A percentile compares a stretch with the other conserved stretches of the same genome.
These are phyloP conservation scores for Xerocomus brunneocitrinus DNA, from an alignment of 768 basidiomycete genomes.

Conservation along the genomic window DNA sequence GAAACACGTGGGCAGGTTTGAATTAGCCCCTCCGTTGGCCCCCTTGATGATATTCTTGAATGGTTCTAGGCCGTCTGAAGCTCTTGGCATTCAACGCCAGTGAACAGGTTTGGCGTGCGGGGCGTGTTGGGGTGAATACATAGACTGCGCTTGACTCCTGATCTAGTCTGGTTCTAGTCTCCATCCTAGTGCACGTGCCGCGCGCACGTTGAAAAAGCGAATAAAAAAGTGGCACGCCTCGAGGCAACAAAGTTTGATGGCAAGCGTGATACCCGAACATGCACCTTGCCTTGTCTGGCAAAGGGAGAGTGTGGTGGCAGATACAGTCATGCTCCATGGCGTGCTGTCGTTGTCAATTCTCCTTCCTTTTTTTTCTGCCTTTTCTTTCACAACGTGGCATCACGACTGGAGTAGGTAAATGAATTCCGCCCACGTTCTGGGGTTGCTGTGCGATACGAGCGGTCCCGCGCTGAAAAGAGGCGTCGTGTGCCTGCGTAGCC, in stretches of 20 bases:
- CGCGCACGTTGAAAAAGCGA: constrained; percentile 3
- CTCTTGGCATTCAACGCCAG: constrained; percentile 14
- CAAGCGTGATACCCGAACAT: background rate
- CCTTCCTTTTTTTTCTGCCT: background rate
- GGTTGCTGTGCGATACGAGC: constrained; percentile 17
- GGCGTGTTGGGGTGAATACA: background rate
- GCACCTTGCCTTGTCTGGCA: constrained; percentile 2
- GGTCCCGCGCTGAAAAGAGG: constrained; percentile 13
- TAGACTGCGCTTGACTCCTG: background rate
- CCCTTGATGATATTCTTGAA: background rate
- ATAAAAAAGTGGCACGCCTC: constrained; percentile 19
- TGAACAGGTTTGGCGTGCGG: constrained; percentile 3
- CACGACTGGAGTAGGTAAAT: background rate
- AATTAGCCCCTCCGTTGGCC: background rate
- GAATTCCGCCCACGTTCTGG: constrained; percentile 23
- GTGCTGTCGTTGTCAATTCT: background rate
- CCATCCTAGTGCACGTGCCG: constrained; percentile 14
- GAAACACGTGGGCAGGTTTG: background rate
- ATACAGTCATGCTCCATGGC: background rate
- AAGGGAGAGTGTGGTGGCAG: background rate
- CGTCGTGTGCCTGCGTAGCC: background rate
- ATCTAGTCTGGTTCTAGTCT: background rate
- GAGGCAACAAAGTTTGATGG: constrained; percentile 30
- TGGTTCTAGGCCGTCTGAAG: background rate
- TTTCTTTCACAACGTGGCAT: background rate